A percentile compares a stretch with the other conserved stretches of the same genome.
phyloP scores from a whole-genome alignment of 2,329 filamentous ascomycete species.

The Xylaria sp. region DNA sequence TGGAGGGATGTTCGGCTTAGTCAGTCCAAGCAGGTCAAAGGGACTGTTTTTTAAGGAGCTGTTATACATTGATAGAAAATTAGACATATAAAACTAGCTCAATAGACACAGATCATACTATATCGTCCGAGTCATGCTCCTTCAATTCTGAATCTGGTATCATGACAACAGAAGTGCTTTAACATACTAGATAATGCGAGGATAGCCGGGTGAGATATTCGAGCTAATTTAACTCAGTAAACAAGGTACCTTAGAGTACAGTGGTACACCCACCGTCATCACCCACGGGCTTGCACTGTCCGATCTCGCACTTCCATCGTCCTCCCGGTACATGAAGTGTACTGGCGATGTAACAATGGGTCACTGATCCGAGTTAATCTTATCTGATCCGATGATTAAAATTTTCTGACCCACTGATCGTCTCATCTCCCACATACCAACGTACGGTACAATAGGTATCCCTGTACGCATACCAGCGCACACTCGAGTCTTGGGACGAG shows the following conservation, averaged over 20 bases:
- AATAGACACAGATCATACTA: background rate
- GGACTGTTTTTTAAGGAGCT: slow-evolving; percentile 47
- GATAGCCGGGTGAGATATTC: slow-evolving; percentile 6
- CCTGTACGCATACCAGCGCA: slow-evolving; percentile 2
- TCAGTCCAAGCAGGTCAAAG: slow-evolving; percentile 50
- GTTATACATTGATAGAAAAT: slow-evolving; percentile 7
- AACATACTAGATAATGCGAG: background rate
- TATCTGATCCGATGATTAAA: slow-evolving; percentile 51
- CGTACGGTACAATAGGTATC: background rate
- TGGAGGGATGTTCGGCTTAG: slow-evolving; percentile 50
- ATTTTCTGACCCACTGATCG: slow-evolving; percentile 40
- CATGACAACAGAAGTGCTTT: background rate
- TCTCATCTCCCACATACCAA: slow-evolving; percentile 2
- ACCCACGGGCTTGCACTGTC: slow-evolving; percentile 30
- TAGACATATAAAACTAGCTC: background rate
- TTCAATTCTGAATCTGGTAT: background rate
- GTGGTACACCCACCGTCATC: background rate
- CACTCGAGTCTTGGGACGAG: background rate
- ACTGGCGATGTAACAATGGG: slow-evolving; percentile 30
- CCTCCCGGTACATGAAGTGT: background rate
- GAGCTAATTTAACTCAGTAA: background rate
- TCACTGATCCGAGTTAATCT: slow-evolving; percentile 43
- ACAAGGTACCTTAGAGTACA: slow-evolving; percentile 19
- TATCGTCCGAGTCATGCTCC: slow-evolving; percentile 2
- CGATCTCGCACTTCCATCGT: slow-evolving; percentile 43